Evolutionary conservation across 108 stramenopile species (phyloP), one percentile per base, ranked within the genome.

Genomic region (Stephanodiscus triporus): DNA sequence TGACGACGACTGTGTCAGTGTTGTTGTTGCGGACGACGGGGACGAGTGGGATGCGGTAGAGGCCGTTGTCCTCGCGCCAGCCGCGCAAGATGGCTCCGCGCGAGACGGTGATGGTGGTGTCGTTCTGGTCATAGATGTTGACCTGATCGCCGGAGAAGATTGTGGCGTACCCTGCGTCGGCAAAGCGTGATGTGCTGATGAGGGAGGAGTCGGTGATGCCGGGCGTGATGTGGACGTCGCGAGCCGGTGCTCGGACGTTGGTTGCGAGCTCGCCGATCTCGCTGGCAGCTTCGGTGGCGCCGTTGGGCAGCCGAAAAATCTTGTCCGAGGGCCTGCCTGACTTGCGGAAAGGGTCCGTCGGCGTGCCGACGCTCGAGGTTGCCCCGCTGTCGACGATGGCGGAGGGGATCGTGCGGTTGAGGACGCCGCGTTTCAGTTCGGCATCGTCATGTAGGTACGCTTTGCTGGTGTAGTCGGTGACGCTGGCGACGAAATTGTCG

Each of bases 121-220:
- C 40, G 9, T 42, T 4, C 9, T 42, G 40, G 9, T 42, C 40
- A 9, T 42, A 42, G 40, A 42, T 42, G 40, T 42, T 42, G 40
- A 42, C 40, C 9, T 42, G 40, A 13, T 42, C 40, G 7, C 11
- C 40, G 4, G 4, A 4, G 11, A n/a, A 36, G 26, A 59, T 59
- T 42, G 40, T 42, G 4, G 40, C 9, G 11, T 71, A 61, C 7
- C 49, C 56, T 47, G 22, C 70, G 38, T 71, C 70, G 27, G 70
- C 24, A 0, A 60, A 17, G 19, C 45, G 48, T 7, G 22, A 3
- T n/a, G 58, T 43, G 42, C 70, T 71, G 4, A 60, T 30, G 17
- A 71, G 59, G 2, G 69, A 58, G 5, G 43, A 50, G 2, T 24
- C 29, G 23, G 70, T 16, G 6, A 60, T 45, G 26, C 70, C 40